Conservation (phyloP, 495 filamentous ascomycete species). For the Talaromyces borbonicus region DNA sequence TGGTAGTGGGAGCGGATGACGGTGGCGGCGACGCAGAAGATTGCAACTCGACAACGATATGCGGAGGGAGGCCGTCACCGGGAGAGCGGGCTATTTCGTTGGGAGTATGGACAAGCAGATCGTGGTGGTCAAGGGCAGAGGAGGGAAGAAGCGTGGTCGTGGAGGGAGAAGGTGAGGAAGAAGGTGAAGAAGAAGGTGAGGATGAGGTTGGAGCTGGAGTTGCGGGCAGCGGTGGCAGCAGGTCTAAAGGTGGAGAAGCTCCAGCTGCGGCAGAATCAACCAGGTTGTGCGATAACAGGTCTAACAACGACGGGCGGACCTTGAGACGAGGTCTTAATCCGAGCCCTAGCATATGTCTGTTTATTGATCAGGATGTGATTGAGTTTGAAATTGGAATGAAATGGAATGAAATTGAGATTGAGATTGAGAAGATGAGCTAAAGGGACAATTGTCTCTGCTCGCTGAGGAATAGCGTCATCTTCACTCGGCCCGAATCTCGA, state of each 20-base stretch:
- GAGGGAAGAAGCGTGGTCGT: constrained; percentile 13
- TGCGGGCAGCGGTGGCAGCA: constrained; percentile 45
- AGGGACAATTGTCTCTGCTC: background rate
- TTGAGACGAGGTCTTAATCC: constrained; percentile 49
- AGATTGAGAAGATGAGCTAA: background rate
- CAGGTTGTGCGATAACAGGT: constrained; percentile 45
- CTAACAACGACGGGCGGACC: constrained; percentile 63
- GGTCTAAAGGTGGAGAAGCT: constrained; percentile 30
- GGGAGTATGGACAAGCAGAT: too few species aligned
- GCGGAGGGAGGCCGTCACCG: background rate
- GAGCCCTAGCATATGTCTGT: constrained; percentile 44
- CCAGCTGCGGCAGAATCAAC: constrained; percentile 8
- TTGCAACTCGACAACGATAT: constrained; percentile 1
- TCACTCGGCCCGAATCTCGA: background rate
- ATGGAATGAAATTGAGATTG: too few species aligned
- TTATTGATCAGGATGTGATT: background rate
- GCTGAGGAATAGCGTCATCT: constrained; percentile 4
- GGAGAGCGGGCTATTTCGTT: background rate
- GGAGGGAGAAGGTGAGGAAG: constrained; percentile 24
- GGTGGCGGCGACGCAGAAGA: constrained; percentile 9
- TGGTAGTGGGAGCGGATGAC: constrained; percentile 16
- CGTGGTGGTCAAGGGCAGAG: too few species aligned
- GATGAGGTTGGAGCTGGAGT: constrained; percentile 34
- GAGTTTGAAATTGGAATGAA: background rate
- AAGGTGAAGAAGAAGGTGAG: constrained; percentile 27